phyloP scores from a whole-genome alignment of 805 yeast genomes.

The Priceomyces melissophilus region DNA sequence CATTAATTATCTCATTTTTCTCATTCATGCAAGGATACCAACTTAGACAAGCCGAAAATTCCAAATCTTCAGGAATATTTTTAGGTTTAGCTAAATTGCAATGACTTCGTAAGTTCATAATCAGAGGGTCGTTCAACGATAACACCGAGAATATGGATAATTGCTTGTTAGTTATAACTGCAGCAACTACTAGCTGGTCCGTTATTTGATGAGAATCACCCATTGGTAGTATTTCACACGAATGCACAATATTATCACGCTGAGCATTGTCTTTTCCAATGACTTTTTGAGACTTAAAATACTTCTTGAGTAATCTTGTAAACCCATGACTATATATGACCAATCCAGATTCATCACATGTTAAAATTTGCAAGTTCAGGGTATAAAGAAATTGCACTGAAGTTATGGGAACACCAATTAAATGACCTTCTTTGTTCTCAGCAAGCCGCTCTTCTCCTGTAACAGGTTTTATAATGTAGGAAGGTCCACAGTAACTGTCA shows the following conservation, averaged over 20 bases:
- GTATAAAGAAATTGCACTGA: conserved; percentile 26
- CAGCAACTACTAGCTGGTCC: conserved; percentile 58
- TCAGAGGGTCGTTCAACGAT: conserved; percentile 37
- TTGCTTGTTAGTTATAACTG: conserved; percentile 52
- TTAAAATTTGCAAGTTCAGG: conserved; percentile 25
- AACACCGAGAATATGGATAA: conserved; percentile 52
- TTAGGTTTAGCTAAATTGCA: conserved; percentile 51
- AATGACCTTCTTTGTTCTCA: conserved; percentile 27
- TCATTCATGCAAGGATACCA: conserved; percentile 59
- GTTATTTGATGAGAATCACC: conserved; percentile 53
- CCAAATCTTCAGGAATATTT: conserved; percentile 8
- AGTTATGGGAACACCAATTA: conserved; percentile 20
- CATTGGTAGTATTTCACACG: conserved; percentile 52
- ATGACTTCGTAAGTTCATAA: conserved; percentile 41
- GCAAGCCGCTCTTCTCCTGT: conserved; percentile 21
- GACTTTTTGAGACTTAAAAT: conserved; percentile 45
- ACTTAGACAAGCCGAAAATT: conserved; percentile 38
- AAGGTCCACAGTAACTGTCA: conserved; percentile 49
- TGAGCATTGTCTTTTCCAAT: conserved; percentile 44
- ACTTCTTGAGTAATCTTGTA: conserved; percentile 52
- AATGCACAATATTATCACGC: conserved; percentile 16
- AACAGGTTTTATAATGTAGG: conserved; percentile 29
- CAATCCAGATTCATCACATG: conserved; percentile 35
- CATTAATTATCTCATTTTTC: conserved; percentile 16
- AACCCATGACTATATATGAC: conserved; percentile 63